Base-by-base conservation (phyloP, 164 flowering plant species). In the Chimonanthus praecox region DNA sequence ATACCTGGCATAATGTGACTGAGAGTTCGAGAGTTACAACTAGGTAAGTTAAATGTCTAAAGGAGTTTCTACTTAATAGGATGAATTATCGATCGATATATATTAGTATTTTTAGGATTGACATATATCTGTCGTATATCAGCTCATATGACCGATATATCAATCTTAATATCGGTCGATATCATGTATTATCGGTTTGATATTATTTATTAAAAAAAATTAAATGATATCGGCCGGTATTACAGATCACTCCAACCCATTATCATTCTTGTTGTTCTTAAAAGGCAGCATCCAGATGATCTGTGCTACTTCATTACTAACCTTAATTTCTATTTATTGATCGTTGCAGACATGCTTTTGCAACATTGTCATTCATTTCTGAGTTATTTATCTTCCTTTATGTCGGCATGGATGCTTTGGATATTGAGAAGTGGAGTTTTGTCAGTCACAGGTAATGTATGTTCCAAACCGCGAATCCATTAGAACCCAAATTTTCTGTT, bases 381-480 rank as follows among this genome's bases (percentile, higher is more conserved):
- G 98, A 94, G 85, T 85, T 85, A 46, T 92, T 92, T 69, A 90
- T 94, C 82, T 94, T 94, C 83, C 92, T 92, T 64, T 94, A 94
- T 76, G 98, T 94, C 69, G 98, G 98, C 76, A 94, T 90, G 96
- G 98, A 94, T 84, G 96, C 98, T 58, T 78, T 94, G 85, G 98
- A 94, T 84, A 94, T 94, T 69, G 88, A 84, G 74, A 87, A 86
- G 72, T 87, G 86, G 90, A 76, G 78, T 46, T 71, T 80, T 70
- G 86, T 83, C 6, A 78, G 76, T 18, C 65, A 65, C 73, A 85
- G 88, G 88, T 80, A 75, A 61, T 62, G 13, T 64, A 21, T 69
- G 4, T 71, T 33, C 33, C 33, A 33, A 66, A 43, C 72, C 44
- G 5, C 33, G 33, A 33, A 33, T 33, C 33, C 33, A 33, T 33